A percentile compares a stretch with the other conserved stretches of the same genome.
phyloP scores from a whole-genome alignment of 148 eudicot genomes.

The Talinum fruticosum region DNA sequence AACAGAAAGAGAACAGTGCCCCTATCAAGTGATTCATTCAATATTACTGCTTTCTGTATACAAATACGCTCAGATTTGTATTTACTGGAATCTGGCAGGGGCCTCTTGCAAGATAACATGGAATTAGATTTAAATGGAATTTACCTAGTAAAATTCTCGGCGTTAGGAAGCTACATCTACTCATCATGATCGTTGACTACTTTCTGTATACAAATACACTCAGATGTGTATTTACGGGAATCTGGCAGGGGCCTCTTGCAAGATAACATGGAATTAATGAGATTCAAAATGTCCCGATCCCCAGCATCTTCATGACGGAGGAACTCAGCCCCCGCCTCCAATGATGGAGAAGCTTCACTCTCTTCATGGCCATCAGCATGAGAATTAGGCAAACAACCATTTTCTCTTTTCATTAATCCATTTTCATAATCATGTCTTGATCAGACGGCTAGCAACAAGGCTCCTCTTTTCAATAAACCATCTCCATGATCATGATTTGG shows the following conservation, averaged over 20 bases:
- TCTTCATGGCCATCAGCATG: background rate
- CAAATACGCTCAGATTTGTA: background rate
- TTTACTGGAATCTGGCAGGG: background rate
- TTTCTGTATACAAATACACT: too few relatives aligned
- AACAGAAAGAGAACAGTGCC: background rate
- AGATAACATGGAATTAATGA: background rate
- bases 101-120: slow-evolving; percentile 5
- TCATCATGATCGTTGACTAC: too few relatives aligned
- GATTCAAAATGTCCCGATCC: background rate
- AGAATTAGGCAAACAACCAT: background rate
- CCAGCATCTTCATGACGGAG: background rate
- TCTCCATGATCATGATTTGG: too few relatives aligned
- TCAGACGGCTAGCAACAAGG: background rate
- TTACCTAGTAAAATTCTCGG: background rate
- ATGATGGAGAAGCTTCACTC: background rate
- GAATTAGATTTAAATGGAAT: background rate
- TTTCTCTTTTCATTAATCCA: background rate
- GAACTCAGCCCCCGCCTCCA: background rate
- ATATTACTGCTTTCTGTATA: background rate
- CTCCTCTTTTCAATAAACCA: too few relatives aligned
- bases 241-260: too few relatives aligned
- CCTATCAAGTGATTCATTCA: background rate
- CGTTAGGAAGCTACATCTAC: background rate
- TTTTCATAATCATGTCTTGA: background rate
- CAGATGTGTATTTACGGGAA: too few relatives aligned